Evolutionary conservation across 2,329 filamentous ascomycete genomes (phyloP), one percentile per base, ranked within the genome.

Genomic region (Arachnopeziza araneosa): DNA sequence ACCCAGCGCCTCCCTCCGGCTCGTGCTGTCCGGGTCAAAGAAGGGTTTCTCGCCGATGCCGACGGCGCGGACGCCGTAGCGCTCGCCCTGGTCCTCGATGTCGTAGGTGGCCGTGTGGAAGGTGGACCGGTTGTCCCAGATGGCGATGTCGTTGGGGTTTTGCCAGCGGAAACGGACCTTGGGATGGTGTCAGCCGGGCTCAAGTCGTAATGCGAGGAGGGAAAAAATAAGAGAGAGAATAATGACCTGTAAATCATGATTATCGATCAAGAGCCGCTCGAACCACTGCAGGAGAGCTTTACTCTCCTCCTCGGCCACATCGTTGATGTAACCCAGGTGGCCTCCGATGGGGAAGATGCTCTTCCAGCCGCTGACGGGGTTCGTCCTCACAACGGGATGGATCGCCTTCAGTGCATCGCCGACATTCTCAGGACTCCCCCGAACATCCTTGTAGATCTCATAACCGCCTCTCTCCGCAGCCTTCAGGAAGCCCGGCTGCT

Each of bases 321-420:
- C 80, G 63, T 83, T 80, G 70, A 84, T 80, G 60, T 77, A 74
- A 36, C 74, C 69, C 1, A 80, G 76, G 66, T 83, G 80, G 14
- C 76, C 75, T 17, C 80, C 80, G 2, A 82, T 74, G 2, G 80
- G 78, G 63, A 83, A 83, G 36, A 83, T 68, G 44, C 74, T 77
- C 69, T 82, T 83, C 81, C 82, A 84, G 1, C 82, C 81, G 0
- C 80, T 83, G 0, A 83, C 79, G 0, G 81, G 81, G 67, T 84
- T 83, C 2, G 81, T 84, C 32, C 81, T 76, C 21, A 84, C 71
- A 6, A 84, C 78, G 0, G 81, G 81, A 67, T 84, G 81, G 3
- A 80, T 69, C 14, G 81, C 80, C 54, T 75, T 76, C 59, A 83
- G 74, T 3, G 75, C 69, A 1, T 70, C 68, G 50, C 80, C 81